Conservation (phyloP, 192 early-diverging fungal species). For the Podila verticillata region DNA sequence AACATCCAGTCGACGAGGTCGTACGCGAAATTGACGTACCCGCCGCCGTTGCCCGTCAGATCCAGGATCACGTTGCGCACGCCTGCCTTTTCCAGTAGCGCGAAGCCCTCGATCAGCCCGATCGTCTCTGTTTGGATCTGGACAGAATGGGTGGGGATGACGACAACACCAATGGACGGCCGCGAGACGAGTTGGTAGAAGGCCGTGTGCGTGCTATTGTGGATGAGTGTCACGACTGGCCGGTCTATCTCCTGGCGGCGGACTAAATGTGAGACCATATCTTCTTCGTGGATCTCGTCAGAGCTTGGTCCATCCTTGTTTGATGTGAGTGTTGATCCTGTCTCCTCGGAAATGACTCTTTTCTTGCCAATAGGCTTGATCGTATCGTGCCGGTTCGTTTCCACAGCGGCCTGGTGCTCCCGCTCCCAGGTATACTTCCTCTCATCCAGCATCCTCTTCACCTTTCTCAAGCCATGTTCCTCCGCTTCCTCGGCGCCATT, state of each 20-base stretch:
- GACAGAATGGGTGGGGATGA: slow-evolving; percentile 43
- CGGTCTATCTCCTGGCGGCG: slow-evolving; percentile 6
- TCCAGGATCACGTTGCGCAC: slow-evolving; percentile 41
- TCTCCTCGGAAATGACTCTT: not conserved
- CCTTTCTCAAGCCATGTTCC: not conserved
- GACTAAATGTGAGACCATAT: not conserved
- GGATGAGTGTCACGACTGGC: slow-evolving; percentile 7
- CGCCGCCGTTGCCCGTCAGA: slow-evolving; percentile 39
- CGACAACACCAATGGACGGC: slow-evolving; percentile 31
- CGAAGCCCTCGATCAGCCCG: slow-evolving; percentile 16
- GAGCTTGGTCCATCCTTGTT: no score
- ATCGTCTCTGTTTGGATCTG: slow-evolving; percentile 2
- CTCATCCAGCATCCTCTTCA: not conserved
- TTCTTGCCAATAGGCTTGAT: not conserved
- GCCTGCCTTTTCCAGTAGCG: not conserved
- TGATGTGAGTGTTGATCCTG: not conserved
- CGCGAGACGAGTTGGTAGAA: slow-evolving; percentile 34
- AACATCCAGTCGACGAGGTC: slow-evolving; percentile 51
- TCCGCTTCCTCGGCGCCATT: not conserved
- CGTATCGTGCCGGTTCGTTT: not conserved
- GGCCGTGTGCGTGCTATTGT: slow-evolving; percentile 26
- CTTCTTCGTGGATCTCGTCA: not conserved
- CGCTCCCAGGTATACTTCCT: not conserved
- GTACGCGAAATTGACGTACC: slow-evolving; percentile 45
- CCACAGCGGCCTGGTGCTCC: not conserved